These are phyloP conservation scores for Pouteria campechiana DNA, from an alignment of 179 eudicot species.

Conservation along the genomic window DNA sequence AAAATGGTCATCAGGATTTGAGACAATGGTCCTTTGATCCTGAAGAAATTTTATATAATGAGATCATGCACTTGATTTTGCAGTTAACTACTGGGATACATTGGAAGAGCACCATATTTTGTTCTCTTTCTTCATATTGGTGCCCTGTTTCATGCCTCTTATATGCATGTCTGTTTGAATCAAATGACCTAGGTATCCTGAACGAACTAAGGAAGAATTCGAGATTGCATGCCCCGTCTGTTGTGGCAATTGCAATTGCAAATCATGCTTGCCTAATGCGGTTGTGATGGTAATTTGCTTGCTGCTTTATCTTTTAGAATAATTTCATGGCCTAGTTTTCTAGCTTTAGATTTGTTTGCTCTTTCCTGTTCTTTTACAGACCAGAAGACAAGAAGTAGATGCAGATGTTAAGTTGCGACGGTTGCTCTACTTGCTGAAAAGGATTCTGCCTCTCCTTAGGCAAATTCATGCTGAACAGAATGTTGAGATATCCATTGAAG, in stretches of 20 bases:
- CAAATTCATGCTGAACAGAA: conserved; percentile 6
- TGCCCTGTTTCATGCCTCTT: too few species aligned
- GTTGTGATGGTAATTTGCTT: conserved; percentile 5
- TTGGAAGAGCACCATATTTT: too few species aligned
- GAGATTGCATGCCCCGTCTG: conserved; percentile 3
- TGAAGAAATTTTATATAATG: too few species aligned
- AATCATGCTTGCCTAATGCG: conserved; percentile 3
- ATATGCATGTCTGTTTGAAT: too few species aligned
- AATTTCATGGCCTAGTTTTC: not conserved
- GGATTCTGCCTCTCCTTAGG: conserved; percentile 5
- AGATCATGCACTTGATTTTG: too few species aligned
- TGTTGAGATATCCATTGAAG: conserved; percentile 5
- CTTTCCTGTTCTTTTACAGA: conserved; percentile 1
- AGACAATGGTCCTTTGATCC: too few species aligned
- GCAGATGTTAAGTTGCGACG: not conserved
- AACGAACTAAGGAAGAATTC: not conserved
- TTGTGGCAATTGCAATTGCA: conserved; percentile 5
- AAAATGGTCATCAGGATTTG: too few species aligned
- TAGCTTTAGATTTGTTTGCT: not conserved
- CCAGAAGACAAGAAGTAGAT: not conserved
- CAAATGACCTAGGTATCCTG: conserved; percentile 11
- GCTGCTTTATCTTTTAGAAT: not conserved
- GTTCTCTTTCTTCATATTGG: too few species aligned
- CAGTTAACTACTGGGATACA: too few species aligned
- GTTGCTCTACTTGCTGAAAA: conserved; percentile 3